Evolutionary conservation across 805 yeast species (phyloP).

Genomic region (Barnettozyma vustinii): DNA sequence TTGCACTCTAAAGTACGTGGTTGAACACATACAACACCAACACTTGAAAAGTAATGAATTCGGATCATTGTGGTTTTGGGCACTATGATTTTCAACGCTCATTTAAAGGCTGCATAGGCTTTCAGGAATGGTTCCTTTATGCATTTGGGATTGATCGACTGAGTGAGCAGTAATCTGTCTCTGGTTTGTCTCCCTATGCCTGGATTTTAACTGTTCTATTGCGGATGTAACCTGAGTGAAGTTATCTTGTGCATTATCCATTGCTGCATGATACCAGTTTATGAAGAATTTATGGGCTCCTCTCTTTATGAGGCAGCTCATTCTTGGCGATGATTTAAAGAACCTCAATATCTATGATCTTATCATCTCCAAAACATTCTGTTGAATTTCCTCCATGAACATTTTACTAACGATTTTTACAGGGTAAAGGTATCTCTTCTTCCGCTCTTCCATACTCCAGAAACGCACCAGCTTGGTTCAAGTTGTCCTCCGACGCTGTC

Average conservation of each 20-base stretch:
- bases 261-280: constrained; percentile 51
- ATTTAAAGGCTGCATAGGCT: neutral
- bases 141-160: neutral
- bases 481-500: constrained; percentile 89
- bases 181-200: constrained; percentile 1
- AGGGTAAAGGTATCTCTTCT: constrained; percentile 99
- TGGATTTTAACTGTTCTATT: constrained; percentile 9
- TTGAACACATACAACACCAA: constrained; percentile 14
- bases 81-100: neutral
- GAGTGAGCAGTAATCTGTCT: neutral
- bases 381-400: constrained; percentile 6
- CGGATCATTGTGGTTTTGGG: constrained; percentile 24
- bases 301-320: neutral
- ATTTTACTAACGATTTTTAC: constrained; percentile 36
- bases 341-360: neutral
- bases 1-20: constrained; percentile 94
- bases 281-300: constrained; percentile 14
- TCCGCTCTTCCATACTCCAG: constrained; percentile 99
- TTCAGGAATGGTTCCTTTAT: neutral
- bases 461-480: constrained; percentile 99
- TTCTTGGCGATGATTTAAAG: neutral
- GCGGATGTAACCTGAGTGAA: neutral
- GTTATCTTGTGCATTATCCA: neutral
- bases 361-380: constrained; percentile 4
- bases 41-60: constrained; percentile 21